Conservation (phyloP, 257 asterid species). For the Striga asiatica region DNA sequence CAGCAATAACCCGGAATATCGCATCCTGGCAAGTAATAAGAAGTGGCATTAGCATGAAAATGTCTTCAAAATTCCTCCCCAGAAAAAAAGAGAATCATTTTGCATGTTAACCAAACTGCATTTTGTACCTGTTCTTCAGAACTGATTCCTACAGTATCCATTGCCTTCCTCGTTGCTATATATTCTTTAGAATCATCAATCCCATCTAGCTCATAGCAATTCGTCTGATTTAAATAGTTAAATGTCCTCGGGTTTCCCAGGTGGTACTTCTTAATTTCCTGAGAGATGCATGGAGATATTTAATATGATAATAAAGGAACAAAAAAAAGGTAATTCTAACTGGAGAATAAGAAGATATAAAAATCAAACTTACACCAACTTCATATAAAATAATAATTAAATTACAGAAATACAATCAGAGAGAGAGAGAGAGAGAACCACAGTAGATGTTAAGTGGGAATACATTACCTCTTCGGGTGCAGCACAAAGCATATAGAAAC, state of each 20-base stretch:
- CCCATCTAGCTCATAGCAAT: slow-evolving; percentile 53
- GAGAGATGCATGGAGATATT: slow-evolving; percentile 9
- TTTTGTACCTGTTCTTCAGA: slow-evolving; percentile 58
- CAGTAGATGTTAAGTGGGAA: neutral
- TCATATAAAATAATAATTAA: neutral
- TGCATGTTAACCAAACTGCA: neutral
- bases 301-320: too few species aligned
- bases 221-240: slow-evolving; percentile 74
- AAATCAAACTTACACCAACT: neutral
- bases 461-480: slow-evolving; percentile 59
- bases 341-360: too few species aligned
- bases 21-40: slow-evolving; percentile 39
- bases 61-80: neutral
- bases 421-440: neutral
- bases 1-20: slow-evolving; percentile 78
- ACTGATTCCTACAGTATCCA: slow-evolving; percentile 84
- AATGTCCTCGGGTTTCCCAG: slow-evolving; percentile 59
- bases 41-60: slow-evolving; percentile 1
- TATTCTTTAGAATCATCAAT: slow-evolving; percentile 68
- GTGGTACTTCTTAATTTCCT: slow-evolving; percentile 60
- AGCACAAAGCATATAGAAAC: slow-evolving; percentile 77
- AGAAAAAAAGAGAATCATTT: neutral
- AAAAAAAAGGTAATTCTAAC: too few species aligned
- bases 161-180: slow-evolving; percentile 61
- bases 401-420: neutral